phyloP scores from a whole-genome alignment of 1,139 yeast species.

The Suhomyces wounanorum region DNA sequence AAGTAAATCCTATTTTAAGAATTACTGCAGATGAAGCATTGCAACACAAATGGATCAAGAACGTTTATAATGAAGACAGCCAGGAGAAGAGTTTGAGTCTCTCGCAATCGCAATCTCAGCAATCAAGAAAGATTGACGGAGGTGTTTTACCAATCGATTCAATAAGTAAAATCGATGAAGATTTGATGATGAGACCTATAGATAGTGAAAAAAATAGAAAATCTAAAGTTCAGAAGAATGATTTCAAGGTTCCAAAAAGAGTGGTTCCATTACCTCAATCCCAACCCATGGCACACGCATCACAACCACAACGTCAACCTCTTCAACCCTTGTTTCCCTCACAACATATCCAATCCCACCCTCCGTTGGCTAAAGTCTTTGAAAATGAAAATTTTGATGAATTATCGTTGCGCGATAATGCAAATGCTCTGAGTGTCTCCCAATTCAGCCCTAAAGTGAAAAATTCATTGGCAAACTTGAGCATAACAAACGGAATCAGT shows the following conservation, averaged over 20 bases:
- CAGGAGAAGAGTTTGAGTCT: conserved; percentile 53
- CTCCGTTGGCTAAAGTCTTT: conserved; percentile 7
- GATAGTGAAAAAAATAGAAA: conserved; percentile 33
- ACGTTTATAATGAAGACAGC: conserved; percentile 32
- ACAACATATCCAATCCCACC: conserved; percentile 8
- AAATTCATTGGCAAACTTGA: not conserved
- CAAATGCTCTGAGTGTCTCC: not conserved
- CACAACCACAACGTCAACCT: conserved; percentile 20
- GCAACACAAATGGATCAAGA: conserved; percentile 63
- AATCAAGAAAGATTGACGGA: conserved; percentile 53
- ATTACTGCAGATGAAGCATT: conserved; percentile 74
- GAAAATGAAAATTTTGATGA: conserved; percentile 2
- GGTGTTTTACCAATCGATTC: conserved; percentile 42
- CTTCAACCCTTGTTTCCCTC: conserved; percentile 6
- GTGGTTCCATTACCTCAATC: conserved; percentile 47
- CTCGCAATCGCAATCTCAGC: conserved; percentile 73
- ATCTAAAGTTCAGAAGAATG: conserved; percentile 28
- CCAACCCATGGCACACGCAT: conserved; percentile 33
- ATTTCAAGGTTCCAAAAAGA: conserved; percentile 47
- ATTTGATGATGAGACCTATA: conserved; percentile 48
- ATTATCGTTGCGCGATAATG: not conserved
- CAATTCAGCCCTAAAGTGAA: not conserved
- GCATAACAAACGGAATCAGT: not conserved
- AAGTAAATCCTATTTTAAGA: conserved; percentile 71
- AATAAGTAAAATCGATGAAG: conserved; percentile 47